These are phyloP conservation scores for Fusarium falciforme DNA, from an alignment of 2,329 filamentous ascomycete genomes.

Conservation along the genomic window DNA sequence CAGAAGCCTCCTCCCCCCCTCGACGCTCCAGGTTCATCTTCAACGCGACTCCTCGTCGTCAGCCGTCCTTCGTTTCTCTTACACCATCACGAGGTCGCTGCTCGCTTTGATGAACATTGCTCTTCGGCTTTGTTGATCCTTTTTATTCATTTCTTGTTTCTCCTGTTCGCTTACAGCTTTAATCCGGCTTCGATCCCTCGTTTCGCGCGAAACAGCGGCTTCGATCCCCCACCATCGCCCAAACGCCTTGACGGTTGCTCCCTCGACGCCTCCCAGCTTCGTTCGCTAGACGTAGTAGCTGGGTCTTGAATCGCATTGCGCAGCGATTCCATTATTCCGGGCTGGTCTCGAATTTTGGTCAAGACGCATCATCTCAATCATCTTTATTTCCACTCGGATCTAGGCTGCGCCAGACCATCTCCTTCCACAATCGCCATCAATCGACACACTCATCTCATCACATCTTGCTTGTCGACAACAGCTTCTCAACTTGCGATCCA, in stretches of 20 bases:
- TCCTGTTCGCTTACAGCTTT: constrained; percentile 58
- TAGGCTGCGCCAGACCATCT: constrained; percentile 50
- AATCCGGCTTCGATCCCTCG: constrained; percentile 50
- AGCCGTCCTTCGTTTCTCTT: constrained; percentile 45
- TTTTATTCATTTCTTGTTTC: constrained; percentile 45
- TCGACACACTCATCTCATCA: constrained; percentile 15
- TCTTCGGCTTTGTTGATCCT: constrained; percentile 43
- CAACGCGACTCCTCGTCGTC: constrained; percentile 36
- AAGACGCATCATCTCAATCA: constrained; percentile 43
- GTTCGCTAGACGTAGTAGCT: constrained; percentile 61
- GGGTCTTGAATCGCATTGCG: constrained; percentile 46
- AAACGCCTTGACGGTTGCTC: constrained; percentile 56
- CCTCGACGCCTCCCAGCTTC: constrained; percentile 47
- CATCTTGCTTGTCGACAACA: constrained; percentile 8
- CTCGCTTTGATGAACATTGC: constrained; percentile 42
- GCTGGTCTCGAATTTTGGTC: constrained; percentile 61
- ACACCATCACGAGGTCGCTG: constrained; percentile 41
- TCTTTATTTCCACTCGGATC: constrained; percentile 39
- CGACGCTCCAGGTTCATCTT: constrained; percentile 41
- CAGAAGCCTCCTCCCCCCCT: constrained; percentile 34
- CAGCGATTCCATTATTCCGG: constrained; percentile 51
- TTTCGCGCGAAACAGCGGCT: constrained; percentile 45
- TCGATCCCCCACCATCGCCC: constrained; percentile 46
- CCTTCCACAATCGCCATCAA: constrained; percentile 17
- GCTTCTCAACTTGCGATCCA: constrained; percentile 20